Evolutionary conservation across 176 grass and related monocot genomes (phyloP).

Genomic region (Rhynchospora pubera): DNA sequence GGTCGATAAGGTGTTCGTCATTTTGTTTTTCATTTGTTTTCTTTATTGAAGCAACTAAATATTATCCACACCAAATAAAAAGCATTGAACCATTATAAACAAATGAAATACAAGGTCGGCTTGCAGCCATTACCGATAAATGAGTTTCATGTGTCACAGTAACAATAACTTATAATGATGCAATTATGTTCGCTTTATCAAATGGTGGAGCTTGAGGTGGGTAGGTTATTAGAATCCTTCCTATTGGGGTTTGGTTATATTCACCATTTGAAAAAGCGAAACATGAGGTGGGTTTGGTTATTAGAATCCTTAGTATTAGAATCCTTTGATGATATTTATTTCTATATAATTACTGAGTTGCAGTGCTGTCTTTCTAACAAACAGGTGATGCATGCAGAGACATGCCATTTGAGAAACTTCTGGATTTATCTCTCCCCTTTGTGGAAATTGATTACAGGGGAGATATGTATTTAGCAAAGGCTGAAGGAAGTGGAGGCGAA

Average conservation of each 20-base stretch:
- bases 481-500: constrained; percentile 68
- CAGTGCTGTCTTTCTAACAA: constrained; percentile 29
- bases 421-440: constrained; percentile 88
- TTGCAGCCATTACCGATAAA: neutral
- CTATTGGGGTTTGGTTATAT: neutral
- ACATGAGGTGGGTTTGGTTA: too few relatives aligned
- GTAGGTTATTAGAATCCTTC: neutral
- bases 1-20: neutral
- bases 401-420: constrained; percentile 72
- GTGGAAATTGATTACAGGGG: constrained; percentile 68
- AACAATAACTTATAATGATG: neutral
- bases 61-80: neutral
- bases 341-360: neutral
- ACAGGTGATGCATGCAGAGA: constrained; percentile 69
- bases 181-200: neutral
- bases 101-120: neutral
- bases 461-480: constrained; percentile 69
- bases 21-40: neutral
- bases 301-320: too few relatives aligned
- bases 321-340: neutral
- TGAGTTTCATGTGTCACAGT: neutral
- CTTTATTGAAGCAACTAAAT: neutral
- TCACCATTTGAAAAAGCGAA: too few relatives aligned
- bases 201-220: neutral
- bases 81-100: neutral